These are phyloP conservation scores for Lachancea dasiensis DNA, from an alignment of 805 yeast genomes.

Conservation along the genomic window DNA sequence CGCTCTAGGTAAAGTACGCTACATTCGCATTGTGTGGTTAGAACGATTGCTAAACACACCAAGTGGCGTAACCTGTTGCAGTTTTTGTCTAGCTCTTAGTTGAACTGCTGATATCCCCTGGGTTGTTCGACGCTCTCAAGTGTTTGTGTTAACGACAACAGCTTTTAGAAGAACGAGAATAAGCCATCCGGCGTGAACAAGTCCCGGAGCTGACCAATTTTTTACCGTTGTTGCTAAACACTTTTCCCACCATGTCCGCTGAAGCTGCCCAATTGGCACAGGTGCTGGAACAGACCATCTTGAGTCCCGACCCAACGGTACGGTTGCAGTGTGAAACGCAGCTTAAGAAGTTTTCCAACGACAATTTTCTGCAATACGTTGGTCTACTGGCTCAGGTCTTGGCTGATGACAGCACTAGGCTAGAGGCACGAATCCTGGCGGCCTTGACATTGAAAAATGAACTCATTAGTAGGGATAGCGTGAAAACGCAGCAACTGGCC, in stretches of 20 bases:
- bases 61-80: too few species aligned
- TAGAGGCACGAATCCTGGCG: constrained; percentile 88
- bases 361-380: constrained; percentile 71
- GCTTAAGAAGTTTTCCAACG: constrained; percentile 61
- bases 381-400: constrained; percentile 65
- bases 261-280: constrained; percentile 48
- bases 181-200: too few species aligned
- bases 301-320: constrained; percentile 56
- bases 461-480: constrained; percentile 70
- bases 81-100: too few species aligned
- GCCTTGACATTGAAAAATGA: constrained; percentile 84
- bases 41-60: too few species aligned
- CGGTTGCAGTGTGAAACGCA: constrained; percentile 77
- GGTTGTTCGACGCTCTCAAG: too few species aligned
- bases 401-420: constrained; percentile 53
- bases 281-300: constrained; percentile 73
- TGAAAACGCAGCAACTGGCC: constrained; percentile 51
- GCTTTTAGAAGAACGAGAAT: too few species aligned
- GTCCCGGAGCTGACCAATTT: background rate
- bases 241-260: constrained; percentile 20
- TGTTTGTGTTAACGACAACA: too few species aligned
- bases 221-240: background rate
- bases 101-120: too few species aligned
- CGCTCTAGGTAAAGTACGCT: too few species aligned
- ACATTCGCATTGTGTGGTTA: too few species aligned